Conservation (phyloP, 257 asterid genomes). For the Lycium barbarum region DNA sequence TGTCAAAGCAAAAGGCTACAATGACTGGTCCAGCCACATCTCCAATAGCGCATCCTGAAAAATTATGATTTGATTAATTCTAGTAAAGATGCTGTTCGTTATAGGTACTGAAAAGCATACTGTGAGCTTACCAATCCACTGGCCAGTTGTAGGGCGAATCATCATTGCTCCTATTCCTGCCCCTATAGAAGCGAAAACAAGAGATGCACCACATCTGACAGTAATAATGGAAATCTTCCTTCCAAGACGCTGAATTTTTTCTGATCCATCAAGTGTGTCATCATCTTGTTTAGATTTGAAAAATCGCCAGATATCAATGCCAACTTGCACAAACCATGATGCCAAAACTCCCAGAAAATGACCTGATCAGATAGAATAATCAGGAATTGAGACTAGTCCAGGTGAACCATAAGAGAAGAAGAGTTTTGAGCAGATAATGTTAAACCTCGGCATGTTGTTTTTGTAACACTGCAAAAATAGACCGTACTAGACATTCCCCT, state of each 20-base stretch:
- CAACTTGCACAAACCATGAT: slow-evolving; percentile 86
- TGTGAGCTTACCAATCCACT: slow-evolving; percentile 77
- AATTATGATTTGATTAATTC: slow-evolving; percentile 13
- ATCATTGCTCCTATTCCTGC: slow-evolving; percentile 82
- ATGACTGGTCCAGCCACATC: slow-evolving; percentile 82
- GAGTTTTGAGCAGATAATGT: not conserved
- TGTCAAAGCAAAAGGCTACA: slow-evolving; percentile 60
- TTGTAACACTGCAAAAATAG: slow-evolving; percentile 63
- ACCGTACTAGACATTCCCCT: slow-evolving; percentile 64
- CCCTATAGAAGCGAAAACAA: slow-evolving; percentile 83
- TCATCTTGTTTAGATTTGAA: slow-evolving; percentile 47
- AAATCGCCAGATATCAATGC: slow-evolving; percentile 67
- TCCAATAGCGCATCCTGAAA: slow-evolving; percentile 81
- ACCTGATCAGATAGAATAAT: slow-evolving; percentile 52
- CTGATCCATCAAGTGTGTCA: slow-evolving; percentile 43
- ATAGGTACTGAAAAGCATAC: not conserved
- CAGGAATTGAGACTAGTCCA: slow-evolving; percentile 28
- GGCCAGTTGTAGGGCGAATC: slow-evolving; percentile 80
- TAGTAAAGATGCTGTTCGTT: not conserved
- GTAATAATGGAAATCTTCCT: slow-evolving; percentile 60
- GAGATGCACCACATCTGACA: slow-evolving; percentile 69
- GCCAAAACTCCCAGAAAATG: slow-evolving; percentile 89
- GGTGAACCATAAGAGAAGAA: not conserved
- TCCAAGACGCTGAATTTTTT: slow-evolving; percentile 52
- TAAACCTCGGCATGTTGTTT: slow-evolving; percentile 87